Evolutionary conservation across 2,329 filamentous ascomycete species (phyloP), one percentile per base, ranked within the genome.

Genomic region (Alternaria sp.): DNA sequence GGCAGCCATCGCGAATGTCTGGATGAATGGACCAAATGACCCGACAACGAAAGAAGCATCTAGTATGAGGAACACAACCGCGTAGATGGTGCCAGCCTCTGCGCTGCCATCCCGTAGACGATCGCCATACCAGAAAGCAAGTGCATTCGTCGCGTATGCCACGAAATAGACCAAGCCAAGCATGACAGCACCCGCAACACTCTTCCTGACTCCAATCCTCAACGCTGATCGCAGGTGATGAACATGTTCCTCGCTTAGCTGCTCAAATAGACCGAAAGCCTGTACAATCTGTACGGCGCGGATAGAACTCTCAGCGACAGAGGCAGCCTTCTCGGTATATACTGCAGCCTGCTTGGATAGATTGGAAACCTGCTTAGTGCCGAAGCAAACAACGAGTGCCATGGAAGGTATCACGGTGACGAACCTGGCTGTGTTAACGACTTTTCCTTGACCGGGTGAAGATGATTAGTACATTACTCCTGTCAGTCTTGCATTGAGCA

Each of bases 11-110:
- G 78, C 80, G 69, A 80, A 85, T 66, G 72, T 82, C 73, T 87
- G 85, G 13, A 90, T 76, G 48, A 89, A 82, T 0, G 88, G 88
- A 0, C 86, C 86, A 49, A 89, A 85, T 51, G 84, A 83, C 29
- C 87, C 86, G 24, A 90, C 80, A 33, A 89, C 82, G 48, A 90
- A 84, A 8, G 86, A 86, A 26, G 86, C 85, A 62, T 89, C 87
- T 1, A 89, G 80, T 10, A 89, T 84, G 29, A 89, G 78, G 52
- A 89, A 86, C 11, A 89, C 85, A 29, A 88, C 86, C 0, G 86
- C 87, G 64, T 88, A 89, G 14, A 87, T 80, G 1, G 82, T 84
- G 33, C 83, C 83, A 26, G 82, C 83, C 58, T 75, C 72, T 2
- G 68, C 70, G 56, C 65, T 68, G 14, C 63, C 67, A 24, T 65